Conservation (phyloP, 177 flowering plant species). For the Vitis hybrid region DNA sequence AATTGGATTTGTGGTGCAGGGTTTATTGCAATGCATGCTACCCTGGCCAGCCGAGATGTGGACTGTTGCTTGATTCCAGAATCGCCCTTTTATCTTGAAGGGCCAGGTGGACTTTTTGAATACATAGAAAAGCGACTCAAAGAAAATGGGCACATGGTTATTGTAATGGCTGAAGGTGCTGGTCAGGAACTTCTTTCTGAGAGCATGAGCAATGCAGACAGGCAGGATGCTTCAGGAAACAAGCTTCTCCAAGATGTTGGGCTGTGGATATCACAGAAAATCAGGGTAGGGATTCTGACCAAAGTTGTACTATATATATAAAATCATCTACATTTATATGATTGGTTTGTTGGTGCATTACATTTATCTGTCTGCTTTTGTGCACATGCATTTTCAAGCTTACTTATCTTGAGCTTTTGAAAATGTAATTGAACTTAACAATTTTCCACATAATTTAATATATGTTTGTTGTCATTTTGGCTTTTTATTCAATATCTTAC, state of each 20-base stretch:
- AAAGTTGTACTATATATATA: background rate
- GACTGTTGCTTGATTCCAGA: conserved; percentile 99
- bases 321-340: background rate
- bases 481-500: too few relatives aligned
- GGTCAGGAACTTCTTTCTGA: conserved; percentile 79
- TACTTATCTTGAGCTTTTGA: too few relatives aligned
- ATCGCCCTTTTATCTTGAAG: conserved; percentile 91
- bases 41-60: conserved; percentile 96
- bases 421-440: too few relatives aligned
- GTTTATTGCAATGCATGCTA: conserved; percentile 94
- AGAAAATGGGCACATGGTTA: conserved; percentile 91
- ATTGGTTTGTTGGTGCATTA: background rate
- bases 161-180: conserved; percentile 96
- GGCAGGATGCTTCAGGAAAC: conserved; percentile 87
- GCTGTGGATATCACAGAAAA: conserved; percentile 77
- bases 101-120: conserved; percentile 87
- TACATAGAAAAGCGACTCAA: conserved; percentile 75
- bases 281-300: conserved; percentile 49
- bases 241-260: conserved; percentile 85
- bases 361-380: too few relatives aligned
- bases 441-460: too few relatives aligned
- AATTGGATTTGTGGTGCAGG: conserved; percentile 50
- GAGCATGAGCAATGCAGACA: conserved; percentile 37
- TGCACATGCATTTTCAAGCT: too few relatives aligned
- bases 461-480: too few relatives aligned